Base-by-base conservation (phyloP, 306 rosid genomes). In the Amphicarpaea edgeworthii region DNA sequence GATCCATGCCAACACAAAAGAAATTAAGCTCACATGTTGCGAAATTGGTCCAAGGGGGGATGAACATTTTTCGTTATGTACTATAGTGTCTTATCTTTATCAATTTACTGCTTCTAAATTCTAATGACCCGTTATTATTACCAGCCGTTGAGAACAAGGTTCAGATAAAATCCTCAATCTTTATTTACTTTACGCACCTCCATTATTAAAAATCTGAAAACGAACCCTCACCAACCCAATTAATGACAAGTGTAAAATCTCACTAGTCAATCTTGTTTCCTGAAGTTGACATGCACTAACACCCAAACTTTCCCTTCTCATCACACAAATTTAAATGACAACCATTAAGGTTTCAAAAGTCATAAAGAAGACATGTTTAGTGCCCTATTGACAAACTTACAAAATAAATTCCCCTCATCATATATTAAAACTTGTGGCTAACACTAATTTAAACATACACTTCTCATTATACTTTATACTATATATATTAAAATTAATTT, bases 231-330 rank as follows among this genome's bases (percentile, higher is more conserved):
- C 76, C 83, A 43, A 65, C 76, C 51, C 51, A 61, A 49, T 47
- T 72, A 73, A 55, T 26, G 54, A 78, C 84, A 79, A 72, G 82
- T 55, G 77, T 60, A 74, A 78, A 82, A 77, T 38, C 41, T 66
- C 38, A 38, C 4, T 51, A 60, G 68, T 57, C 80, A 23, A 37
- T 23, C 70, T 55, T 70, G 53, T 51, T 61, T 51, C 11, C 3
- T 75, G 86, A 79, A 54, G 66, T 68, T 32, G 83, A 76, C 90
- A 75, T 57, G 38, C 84, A 68, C 72, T 65, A 40, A 42, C 67
- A 53, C 75, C n/a, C 53, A 47, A 62, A 74, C 69, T 68, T 76
- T 59, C 17, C 37, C 50, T 61, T 54, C 20, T 21, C 57, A 19
- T 51, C 38, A 38, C 32, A 19, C 10, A 34, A 45, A 20, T 7